Evolutionary conservation across 2,329 filamentous ascomycete species (phyloP).

Genomic region (Ramichloridium luteum): DNA sequence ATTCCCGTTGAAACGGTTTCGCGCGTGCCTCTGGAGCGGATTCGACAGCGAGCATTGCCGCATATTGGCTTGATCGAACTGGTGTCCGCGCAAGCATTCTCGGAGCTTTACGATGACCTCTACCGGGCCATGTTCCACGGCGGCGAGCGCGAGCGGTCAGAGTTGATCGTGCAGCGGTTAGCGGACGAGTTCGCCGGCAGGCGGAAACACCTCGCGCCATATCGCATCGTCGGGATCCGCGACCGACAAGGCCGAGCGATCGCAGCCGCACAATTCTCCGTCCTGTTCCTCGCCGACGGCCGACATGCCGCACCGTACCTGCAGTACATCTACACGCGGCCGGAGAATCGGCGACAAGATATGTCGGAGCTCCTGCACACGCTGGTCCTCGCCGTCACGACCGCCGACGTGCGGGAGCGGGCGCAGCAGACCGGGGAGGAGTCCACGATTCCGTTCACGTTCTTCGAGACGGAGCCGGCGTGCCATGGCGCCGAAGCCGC

Average conservation of each 20-base stretch:
- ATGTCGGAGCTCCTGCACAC: conserved; percentile 16
- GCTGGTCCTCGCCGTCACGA: conserved; percentile 12
- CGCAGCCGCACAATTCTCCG: conserved; percentile 16
- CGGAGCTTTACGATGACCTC: conserved; percentile 8
- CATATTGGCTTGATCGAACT: conserved; percentile 13
- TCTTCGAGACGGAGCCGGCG: conserved; percentile 15
- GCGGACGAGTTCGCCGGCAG: conserved; percentile 7
- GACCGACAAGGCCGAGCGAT: conserved; percentile 10
- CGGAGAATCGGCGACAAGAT: conserved; percentile 12
- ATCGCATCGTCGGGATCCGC: conserved; percentile 13
- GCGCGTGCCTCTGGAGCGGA: conserved; percentile 6
- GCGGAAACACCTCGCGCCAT: conserved; percentile 10
- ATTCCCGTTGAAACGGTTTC: conserved; percentile 8
- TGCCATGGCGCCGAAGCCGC: conserved; percentile 4
- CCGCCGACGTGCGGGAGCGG: conserved; percentile 8
- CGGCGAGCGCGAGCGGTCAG: conserved; percentile 13
- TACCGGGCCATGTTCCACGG: conserved; percentile 13
- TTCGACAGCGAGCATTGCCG: conserved; percentile 10
- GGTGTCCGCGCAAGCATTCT: conserved; percentile 9
- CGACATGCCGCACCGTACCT: conserved; percentile 13
- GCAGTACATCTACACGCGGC: conserved; percentile 16
- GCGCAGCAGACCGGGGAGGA: no score
- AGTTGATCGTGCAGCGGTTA: conserved; percentile 12
- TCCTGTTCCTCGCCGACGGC: conserved; percentile 8
- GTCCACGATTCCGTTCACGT: conserved; percentile 11